Evolutionary conservation across 768 basidiomycete species (phyloP).

Genomic region (Trametes gibbosa): DNA sequence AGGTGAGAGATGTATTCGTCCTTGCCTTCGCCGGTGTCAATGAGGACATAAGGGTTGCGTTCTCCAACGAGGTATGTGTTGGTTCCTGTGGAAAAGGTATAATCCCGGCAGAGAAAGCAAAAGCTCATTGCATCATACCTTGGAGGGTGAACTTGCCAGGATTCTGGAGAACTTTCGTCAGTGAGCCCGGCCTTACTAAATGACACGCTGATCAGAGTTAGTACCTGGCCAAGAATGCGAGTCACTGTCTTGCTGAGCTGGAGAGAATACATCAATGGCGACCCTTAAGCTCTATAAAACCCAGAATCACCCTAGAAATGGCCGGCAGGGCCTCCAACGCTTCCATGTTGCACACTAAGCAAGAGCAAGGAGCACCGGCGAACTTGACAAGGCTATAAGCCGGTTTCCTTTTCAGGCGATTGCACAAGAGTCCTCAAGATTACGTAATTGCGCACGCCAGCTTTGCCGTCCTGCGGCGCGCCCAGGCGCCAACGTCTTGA

Average conservation of each 20-base stretch:
- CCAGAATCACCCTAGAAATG: conserved; percentile 46
- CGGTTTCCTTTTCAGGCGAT: conserved; percentile 4
- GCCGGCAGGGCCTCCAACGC: conserved; percentile 50
- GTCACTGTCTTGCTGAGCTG: conserved; percentile 70
- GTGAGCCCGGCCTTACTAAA: not conserved
- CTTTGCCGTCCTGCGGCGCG: conserved; percentile 7
- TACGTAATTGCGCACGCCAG: conserved; percentile 11
- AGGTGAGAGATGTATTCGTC: conserved; percentile 67
- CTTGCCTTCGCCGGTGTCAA: conserved; percentile 82
- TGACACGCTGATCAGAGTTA: conserved; percentile 16
- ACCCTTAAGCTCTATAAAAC: too few relatives aligned
- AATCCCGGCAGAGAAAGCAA: too few relatives aligned
- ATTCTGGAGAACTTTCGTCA: conserved; percentile 48
- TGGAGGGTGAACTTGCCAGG: conserved; percentile 88
- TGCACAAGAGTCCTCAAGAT: not conserved
- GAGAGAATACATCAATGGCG: not conserved
- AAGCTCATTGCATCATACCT: conserved; percentile 42
- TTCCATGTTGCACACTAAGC: conserved; percentile 38
- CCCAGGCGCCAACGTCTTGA: conserved; percentile 14
- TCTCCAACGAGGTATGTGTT: conserved; percentile 85
- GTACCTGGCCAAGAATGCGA: conserved; percentile 79
- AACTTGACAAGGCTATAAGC: not conserved
- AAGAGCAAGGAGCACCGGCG: not conserved
- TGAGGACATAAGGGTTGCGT: conserved; percentile 67
- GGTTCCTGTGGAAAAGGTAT: conserved; percentile 58